These are phyloP conservation scores for Maudiozyma humilis DNA, from an alignment of 1,139 yeast species.

Conservation along the genomic window DNA sequence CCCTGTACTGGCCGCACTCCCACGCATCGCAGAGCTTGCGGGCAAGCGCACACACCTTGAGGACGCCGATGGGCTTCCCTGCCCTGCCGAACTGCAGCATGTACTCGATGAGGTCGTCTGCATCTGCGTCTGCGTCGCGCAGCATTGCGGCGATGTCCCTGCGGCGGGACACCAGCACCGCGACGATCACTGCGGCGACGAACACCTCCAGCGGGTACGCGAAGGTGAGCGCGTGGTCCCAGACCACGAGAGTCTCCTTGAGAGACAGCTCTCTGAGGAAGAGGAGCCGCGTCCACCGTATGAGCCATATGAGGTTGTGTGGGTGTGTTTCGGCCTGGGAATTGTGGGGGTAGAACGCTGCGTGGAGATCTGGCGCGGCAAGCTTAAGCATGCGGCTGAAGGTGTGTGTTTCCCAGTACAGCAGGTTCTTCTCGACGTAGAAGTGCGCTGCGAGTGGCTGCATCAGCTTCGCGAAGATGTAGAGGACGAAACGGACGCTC, in stretches of 20 bases:
- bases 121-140: constrained; percentile 39
- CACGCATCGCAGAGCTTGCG: constrained; percentile 23
- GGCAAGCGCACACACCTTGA: constrained; percentile 22
- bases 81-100: constrained; percentile 51
- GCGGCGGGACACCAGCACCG: constrained; percentile 45
- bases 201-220: constrained; percentile 34
- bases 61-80: constrained; percentile 14
- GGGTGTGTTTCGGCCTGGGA: background rate
- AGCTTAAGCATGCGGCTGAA: constrained; percentile 44
- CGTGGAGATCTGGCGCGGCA: constrained; percentile 33
- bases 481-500: constrained; percentile 17
- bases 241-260: constrained; percentile 38
- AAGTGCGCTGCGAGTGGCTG: constrained; percentile 24
- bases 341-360: constrained; percentile 34
- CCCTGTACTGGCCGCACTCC: constrained; percentile 15
- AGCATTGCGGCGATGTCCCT: constrained; percentile 31
- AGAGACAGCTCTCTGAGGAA: constrained; percentile 53
- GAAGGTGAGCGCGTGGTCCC: constrained; percentile 48
- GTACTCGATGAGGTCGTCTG: constrained; percentile 52
- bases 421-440: constrained; percentile 29
- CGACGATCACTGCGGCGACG: constrained; percentile 44
- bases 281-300: constrained; percentile 53
- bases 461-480: constrained; percentile 31
- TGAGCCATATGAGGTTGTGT: constrained; percentile 53
- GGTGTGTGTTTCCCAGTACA: constrained; percentile 30